These are phyloP conservation scores for Jacaranda copaia DNA, from an alignment of 257 asterid genomes.

Conservation along the genomic window DNA sequence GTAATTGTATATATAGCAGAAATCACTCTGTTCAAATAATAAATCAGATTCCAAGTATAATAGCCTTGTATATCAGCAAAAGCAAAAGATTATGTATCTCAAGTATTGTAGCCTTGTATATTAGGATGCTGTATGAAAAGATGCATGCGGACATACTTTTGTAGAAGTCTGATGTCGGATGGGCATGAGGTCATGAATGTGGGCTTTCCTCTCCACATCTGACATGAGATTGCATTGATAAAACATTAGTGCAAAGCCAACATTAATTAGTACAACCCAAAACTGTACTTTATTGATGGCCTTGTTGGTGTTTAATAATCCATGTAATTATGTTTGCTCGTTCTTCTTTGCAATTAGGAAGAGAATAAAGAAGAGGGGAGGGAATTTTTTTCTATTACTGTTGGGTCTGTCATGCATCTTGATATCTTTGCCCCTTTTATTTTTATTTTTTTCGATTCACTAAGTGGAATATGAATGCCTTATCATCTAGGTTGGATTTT, in stretches of 20 bases:
- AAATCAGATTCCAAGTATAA: neutral
- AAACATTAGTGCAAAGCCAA: neutral
- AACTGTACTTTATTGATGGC: conserved; percentile 2
- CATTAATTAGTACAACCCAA: neutral
- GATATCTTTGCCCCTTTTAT: neutral
- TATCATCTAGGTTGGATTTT: conserved; percentile 40
- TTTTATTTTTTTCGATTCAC: neutral
- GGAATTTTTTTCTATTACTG: neutral
- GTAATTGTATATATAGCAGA: too few species aligned
- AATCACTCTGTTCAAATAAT: too few species aligned
- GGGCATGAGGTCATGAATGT: conserved; percentile 18
- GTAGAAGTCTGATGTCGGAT: conserved; percentile 4
- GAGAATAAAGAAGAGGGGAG: neutral
- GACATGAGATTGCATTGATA: neutral
- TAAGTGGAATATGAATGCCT: conserved; percentile 33
- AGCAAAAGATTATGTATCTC: neutral
- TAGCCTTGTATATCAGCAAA: conserved; percentile 15
- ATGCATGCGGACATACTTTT: neutral
- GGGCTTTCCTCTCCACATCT: neutral
- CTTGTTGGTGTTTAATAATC: neutral
- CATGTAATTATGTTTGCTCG: neutral
- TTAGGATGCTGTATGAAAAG: conserved; percentile 6
- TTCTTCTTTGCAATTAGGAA: conserved; percentile 21
- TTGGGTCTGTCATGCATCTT: conserved; percentile 21
- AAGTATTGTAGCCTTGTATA: conserved; percentile 7